A percentile compares a stretch with the other conserved stretches of the same genome.
These are phyloP conservation scores for Albifimbria verrucaria DNA, from an alignment of 2,329 filamentous ascomycete genomes.

Conservation along the genomic window DNA sequence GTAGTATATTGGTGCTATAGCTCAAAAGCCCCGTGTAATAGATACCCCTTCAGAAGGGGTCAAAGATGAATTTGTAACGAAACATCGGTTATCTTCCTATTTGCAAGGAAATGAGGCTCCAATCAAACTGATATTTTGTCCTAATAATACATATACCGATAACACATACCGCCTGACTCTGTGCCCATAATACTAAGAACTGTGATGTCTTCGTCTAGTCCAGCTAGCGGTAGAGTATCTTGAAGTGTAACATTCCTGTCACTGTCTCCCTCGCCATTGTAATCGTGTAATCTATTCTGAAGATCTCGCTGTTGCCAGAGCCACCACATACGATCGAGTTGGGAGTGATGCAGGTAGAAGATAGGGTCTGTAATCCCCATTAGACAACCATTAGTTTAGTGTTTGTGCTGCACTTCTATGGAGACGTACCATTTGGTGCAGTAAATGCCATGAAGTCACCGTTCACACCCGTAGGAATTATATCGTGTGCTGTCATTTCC, in stretches of 20 bases:
- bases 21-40: no score
- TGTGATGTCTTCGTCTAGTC: constrained; percentile 8
- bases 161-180: constrained; percentile 2
- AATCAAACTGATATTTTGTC: no score
- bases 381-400: not conserved
- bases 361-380: constrained; percentile 11
- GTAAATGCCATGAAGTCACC: constrained; percentile 11
- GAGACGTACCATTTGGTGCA: constrained; percentile 8
- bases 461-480: constrained; percentile 9
- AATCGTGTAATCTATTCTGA: constrained; percentile 5
- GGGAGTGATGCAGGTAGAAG: constrained; percentile 17
- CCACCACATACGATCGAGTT: constrained; percentile 17
- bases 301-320: constrained; percentile 12
- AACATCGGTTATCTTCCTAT: no score
- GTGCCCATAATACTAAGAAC: constrained; percentile 12
- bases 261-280: constrained; percentile 6
- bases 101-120: no score
- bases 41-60: no score
- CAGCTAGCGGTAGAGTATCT: constrained; percentile 9
- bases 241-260: constrained; percentile 9
- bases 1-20: no score
- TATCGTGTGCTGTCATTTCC: constrained; percentile 10
- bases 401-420: not conserved
- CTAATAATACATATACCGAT: constrained; percentile 14
- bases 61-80: no score